Evolutionary conservation across 768 basidiomycete species (phyloP).

Genomic region (Mycena olivaceomarginata): DNA sequence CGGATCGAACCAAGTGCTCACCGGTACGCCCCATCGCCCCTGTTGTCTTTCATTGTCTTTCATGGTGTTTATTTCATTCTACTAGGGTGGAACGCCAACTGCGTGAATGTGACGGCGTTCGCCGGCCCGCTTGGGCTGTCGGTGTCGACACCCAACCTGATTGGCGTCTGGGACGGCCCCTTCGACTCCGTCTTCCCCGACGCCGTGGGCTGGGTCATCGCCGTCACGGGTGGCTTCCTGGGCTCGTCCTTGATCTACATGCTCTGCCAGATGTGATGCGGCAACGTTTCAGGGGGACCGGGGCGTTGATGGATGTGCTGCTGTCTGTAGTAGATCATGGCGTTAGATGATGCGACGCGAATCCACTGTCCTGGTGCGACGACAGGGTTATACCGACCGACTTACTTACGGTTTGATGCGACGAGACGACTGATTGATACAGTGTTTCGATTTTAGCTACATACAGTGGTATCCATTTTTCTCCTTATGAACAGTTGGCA

Average conservation of each 20-base stretch:
- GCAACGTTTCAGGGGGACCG: constrained; percentile 32
- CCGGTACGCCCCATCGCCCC: constrained; percentile 61
- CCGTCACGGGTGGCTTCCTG: constrained; percentile 36
- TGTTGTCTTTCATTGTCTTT: constrained; percentile 9
- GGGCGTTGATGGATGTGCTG: constrained; percentile 26
- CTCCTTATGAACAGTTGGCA: background rate
- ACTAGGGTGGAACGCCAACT: constrained; percentile 75
- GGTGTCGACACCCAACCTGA: constrained; percentile 49
- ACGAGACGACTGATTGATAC: constrained; percentile 27
- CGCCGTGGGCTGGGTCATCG: constrained; percentile 35
- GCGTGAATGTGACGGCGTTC: no score
- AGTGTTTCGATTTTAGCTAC: background rate
- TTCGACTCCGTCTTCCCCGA: constrained; percentile 65
- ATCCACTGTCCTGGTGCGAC: constrained; percentile 26
- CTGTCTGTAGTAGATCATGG: constrained; percentile 26
- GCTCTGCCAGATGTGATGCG: constrained; percentile 45
- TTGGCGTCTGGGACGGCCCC: constrained; percentile 78
- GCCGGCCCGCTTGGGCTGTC: constrained; percentile 62
- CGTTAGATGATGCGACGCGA: constrained; percentile 29
- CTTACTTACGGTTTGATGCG: constrained; percentile 13
- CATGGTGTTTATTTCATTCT: constrained; percentile 22
- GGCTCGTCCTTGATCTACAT: constrained; percentile 44
- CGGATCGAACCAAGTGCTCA: constrained; percentile 77
- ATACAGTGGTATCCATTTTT: background rate
- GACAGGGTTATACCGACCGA: background rate